Evolutionary conservation across 495 filamentous ascomycete species (phyloP).

Genomic region (Penicillium samsonianum): DNA sequence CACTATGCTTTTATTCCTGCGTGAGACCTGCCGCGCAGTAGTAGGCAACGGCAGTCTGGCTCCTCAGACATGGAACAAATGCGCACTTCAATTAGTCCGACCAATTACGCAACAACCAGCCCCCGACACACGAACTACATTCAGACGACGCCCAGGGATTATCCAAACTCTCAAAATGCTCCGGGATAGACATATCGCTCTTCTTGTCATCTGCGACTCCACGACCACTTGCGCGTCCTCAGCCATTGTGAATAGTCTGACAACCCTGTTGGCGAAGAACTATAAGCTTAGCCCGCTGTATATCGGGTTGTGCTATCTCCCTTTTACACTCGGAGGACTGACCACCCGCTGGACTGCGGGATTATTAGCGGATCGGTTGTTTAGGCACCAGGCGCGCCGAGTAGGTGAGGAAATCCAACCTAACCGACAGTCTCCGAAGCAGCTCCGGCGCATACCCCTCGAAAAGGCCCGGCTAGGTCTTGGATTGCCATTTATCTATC

Average conservation of each 20-base stretch:
- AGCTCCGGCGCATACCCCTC: constrained; percentile 4
- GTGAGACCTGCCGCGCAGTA: constrained; percentile 40
- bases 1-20: constrained; percentile 20
- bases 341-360: constrained; percentile 11
- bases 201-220: constrained; percentile 3
- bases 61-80: constrained; percentile 35
- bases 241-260: constrained; percentile 6
- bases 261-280: not conserved
- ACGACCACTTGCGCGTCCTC: not conserved
- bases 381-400: not conserved
- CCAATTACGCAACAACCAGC: not conserved
- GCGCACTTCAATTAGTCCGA: not conserved
- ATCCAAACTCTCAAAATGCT: constrained; percentile 1
- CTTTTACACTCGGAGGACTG: not conserved
- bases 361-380: constrained; percentile 2
- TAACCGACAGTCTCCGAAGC: constrained; percentile 4
- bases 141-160: not conserved
- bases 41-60: constrained; percentile 44
- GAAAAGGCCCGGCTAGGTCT: not conserved
- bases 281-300: constrained; percentile 9
- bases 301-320: constrained; percentile 10
- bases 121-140: not conserved
- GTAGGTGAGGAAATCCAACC: constrained; percentile 1
- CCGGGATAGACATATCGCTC: not conserved
- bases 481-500: constrained; percentile 1